A percentile compares a stretch with the other conserved stretches of the same genome.
These are phyloP conservation scores for Pseudoneurospora amorphoporcata DNA, from an alignment of 495 filamentous ascomycete genomes.

Conservation along the genomic window DNA sequence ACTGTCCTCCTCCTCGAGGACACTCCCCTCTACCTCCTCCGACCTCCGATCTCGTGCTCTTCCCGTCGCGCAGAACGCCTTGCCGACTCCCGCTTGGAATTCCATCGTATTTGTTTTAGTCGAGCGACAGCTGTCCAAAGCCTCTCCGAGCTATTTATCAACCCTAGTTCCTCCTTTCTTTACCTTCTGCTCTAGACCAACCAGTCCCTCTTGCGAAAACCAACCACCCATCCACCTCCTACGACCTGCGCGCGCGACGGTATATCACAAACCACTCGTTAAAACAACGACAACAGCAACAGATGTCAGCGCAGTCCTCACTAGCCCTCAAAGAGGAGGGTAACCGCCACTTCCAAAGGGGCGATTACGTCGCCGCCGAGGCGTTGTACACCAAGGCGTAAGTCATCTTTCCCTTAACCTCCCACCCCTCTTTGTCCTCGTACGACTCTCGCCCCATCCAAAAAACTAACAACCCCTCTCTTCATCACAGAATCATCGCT, in stretches of 20 bases:
- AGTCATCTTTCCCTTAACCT: slow-evolving; percentile 15
- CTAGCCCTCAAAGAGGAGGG: slow-evolving; percentile 45
- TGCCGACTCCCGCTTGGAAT: not conserved
- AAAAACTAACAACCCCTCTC: not conserved
- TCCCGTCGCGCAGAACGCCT: not conserved
- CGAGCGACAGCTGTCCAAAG: not conserved
- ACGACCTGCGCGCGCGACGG: not conserved
- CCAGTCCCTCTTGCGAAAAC: not conserved
- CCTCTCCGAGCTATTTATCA: not conserved
- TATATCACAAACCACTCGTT: not conserved
- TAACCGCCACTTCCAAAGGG: slow-evolving; percentile 52
- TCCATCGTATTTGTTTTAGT: not conserved
- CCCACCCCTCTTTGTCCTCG: not conserved
- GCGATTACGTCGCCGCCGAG: slow-evolving; percentile 67
- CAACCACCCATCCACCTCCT: not conserved
- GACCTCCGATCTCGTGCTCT: no score
- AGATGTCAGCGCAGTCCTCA: not conserved
- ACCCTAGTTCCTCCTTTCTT: not conserved
- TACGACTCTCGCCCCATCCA: not conserved
- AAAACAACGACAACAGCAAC: not conserved
- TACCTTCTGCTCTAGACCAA: not conserved
- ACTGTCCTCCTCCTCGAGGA: not conserved
- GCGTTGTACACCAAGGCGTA: slow-evolving; percentile 79
- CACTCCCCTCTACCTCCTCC: not conserved
- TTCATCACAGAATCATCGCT: slow-evolving; percentile 37